phyloP scores from a whole-genome alignment of 1,284 basidiomycete genomes.

The Chondrostereum purpureum region DNA sequence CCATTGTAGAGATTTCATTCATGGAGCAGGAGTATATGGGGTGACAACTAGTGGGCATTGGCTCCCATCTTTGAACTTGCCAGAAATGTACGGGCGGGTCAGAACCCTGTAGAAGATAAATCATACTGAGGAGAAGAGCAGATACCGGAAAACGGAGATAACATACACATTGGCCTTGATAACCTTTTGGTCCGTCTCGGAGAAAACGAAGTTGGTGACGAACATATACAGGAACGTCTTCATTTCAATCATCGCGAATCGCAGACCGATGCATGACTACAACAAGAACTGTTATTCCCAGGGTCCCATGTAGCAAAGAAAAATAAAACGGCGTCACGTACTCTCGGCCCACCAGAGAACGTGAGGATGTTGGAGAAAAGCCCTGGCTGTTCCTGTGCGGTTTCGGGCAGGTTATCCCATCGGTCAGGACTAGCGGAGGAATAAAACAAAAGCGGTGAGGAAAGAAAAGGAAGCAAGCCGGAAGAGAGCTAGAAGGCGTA shows the following conservation, averaged over 20 bases:
- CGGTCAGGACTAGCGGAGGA: constrained; percentile 56
- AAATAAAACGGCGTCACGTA: constrained; percentile 27
- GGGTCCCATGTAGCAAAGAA: constrained; percentile 4
- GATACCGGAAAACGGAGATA: neutral
- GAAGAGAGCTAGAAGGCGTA: constrained; percentile 36
- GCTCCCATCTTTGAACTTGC: constrained; percentile 2
- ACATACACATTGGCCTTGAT: constrained; percentile 67
- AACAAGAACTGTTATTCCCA: no score
- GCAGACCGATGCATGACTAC: constrained; percentile 74
- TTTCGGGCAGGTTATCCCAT: constrained; percentile 69
- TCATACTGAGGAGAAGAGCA: neutral
- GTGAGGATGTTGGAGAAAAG: constrained; percentile 64
- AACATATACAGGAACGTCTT: constrained; percentile 70
- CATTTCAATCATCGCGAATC: constrained; percentile 75
- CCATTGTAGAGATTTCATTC: constrained; percentile 1
- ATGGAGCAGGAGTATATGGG: constrained; percentile 2
- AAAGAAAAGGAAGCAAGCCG: neutral
- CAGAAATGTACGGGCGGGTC: constrained; percentile 2
- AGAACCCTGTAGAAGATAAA: neutral
- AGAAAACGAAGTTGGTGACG: constrained; percentile 59
- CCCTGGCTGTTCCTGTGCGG: constrained; percentile 54
- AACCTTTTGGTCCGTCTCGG: constrained; percentile 46
- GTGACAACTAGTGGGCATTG: constrained; percentile 1
- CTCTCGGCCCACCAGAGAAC: constrained; percentile 74
- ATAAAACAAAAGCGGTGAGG: constrained; percentile 6